Percentiles rank a stretch among this genome's conserved stretches.
Conservation (phyloP, 176 grass and related monocot species). For the Saccharum officinarum region DNA sequence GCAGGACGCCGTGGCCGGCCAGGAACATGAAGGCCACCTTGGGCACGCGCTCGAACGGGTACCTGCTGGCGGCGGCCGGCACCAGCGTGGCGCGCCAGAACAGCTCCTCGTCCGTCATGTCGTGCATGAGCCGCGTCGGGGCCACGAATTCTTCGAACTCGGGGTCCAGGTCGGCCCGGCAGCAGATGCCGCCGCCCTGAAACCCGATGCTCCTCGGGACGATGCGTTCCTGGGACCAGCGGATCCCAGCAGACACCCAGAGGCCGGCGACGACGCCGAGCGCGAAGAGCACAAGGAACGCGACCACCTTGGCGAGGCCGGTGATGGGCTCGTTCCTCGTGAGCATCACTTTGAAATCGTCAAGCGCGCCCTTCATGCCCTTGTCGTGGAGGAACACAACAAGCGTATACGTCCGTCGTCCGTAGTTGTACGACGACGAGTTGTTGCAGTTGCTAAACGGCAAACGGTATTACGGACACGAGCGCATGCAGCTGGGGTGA, state of each 20-base stretch:
- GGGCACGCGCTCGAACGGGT: conserved; percentile 70
- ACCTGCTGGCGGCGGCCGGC: conserved; percentile 38
- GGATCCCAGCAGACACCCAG: conserved; percentile 42
- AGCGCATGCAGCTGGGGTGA: not conserved
- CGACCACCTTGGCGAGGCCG: conserved; percentile 52
- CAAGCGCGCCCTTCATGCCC: conserved; percentile 42
- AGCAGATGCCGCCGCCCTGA: not conserved
- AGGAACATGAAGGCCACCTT: conserved; percentile 93
- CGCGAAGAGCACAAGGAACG: conserved; percentile 65
- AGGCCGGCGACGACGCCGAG: conserved; percentile 61
- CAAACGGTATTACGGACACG: not conserved
- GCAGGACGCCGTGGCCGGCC: conserved; percentile 53
- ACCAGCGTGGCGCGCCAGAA: conserved; percentile 83
- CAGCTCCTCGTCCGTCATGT: conserved; percentile 80
- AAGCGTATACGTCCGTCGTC: conserved; percentile 23
- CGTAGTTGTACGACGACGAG: not conserved
- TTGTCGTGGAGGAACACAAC: conserved; percentile 20
- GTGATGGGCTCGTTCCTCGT: conserved; percentile 48
- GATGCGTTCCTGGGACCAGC: conserved; percentile 12
- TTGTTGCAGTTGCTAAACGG: conserved; percentile 4
- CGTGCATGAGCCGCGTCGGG: conserved; percentile 68
- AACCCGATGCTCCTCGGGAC: conserved; percentile 18
- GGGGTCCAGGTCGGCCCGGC: conserved; percentile 3
- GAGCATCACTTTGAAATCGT: conserved; percentile 42
- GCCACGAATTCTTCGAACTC: conserved; percentile 58